These are phyloP conservation scores for Desmodesmus armatus DNA, from an alignment of 139 green algal genomes.

Conservation along the genomic window DNA sequence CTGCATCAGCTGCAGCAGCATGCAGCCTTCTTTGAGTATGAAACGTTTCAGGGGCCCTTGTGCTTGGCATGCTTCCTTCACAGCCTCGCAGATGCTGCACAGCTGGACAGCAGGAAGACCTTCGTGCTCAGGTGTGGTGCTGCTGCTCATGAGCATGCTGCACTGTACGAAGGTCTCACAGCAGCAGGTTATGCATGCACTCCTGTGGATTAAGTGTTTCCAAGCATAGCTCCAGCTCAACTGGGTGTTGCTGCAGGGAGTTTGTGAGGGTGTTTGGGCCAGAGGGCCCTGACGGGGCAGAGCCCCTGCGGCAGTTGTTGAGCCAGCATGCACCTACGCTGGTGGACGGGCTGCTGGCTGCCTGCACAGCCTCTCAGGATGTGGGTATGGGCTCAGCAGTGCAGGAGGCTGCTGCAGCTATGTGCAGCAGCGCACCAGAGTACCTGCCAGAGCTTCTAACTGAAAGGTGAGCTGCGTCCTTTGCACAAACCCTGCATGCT, in stretches of 20 bases:
- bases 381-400: no score
- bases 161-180: neutral
- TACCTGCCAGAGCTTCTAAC: conserved; percentile 5
- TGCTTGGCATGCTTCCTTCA: conserved; percentile 25
- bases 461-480: neutral
- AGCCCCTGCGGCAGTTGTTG: neutral
- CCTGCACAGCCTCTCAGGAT: neutral
- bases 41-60: neutral
- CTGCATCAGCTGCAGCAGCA: conserved; percentile 10
- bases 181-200: neutral
- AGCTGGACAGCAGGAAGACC: neutral
- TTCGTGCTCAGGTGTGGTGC: conserved; percentile 4
- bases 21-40: neutral
- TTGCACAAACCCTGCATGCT: no score
- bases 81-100: neutral
- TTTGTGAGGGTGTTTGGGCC: neutral
- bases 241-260: neutral
- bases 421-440: conserved; percentile 1
- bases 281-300: neutral
- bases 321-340: neutral
- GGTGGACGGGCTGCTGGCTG: neutral
- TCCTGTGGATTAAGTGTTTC: no score
- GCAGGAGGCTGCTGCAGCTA: neutral
- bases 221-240: no score
- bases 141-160: neutral